Evolutionary conservation across 1,284 basidiomycete species (phyloP), one percentile per base, ranked within the genome.

Genomic region (Cryptococcus sp.): DNA sequence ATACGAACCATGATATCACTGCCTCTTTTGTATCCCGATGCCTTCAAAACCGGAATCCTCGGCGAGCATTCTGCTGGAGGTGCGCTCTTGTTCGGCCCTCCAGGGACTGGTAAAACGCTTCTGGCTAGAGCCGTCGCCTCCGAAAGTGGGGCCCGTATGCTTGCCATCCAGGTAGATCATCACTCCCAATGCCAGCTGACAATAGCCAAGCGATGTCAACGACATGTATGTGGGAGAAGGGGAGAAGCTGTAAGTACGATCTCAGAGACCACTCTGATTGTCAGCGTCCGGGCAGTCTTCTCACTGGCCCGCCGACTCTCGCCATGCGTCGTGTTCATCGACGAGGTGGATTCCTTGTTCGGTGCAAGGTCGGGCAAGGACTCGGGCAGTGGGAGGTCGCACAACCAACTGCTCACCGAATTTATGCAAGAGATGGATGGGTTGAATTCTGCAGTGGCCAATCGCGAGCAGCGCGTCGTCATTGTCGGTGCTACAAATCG

Each of bases 401-500:
- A 90, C 73, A 82, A 88, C 57, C 77, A 72, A 49, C 58, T 74
- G 43, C 54, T 76, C 31, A 76, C 75, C 19, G 92, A 97, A 70
- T 93, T 98, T 71, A 97, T 98, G 93, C 92, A 97, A 70, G 92
- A 96, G 70, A 97, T 98, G 92, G 93, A 98, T 66, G 93, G 93
- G 2, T 76, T 94, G 52, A 89, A 60, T 23, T 75, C 74, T 4
- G 70, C 73, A 4, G 61, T 83, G 66, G 82, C 85, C 7, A 85
- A 83, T 25, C 82, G 81, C 64, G 88, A 90, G 61, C 85, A 85
- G 66, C 86, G 83, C 57, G 85, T 97, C 48, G 86, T 96, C 46
- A 87, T 98, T 45, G 91, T 98, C 54, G 93, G 93, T 31, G 93
- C 93, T 2, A 97, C 93, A 1, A 98, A 98, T 71, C 77, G 81